Evolutionary conservation across 23 red algal species (phyloP), one percentile per base, ranked within the genome.

Genomic region (Chondrus crispus): DNA sequence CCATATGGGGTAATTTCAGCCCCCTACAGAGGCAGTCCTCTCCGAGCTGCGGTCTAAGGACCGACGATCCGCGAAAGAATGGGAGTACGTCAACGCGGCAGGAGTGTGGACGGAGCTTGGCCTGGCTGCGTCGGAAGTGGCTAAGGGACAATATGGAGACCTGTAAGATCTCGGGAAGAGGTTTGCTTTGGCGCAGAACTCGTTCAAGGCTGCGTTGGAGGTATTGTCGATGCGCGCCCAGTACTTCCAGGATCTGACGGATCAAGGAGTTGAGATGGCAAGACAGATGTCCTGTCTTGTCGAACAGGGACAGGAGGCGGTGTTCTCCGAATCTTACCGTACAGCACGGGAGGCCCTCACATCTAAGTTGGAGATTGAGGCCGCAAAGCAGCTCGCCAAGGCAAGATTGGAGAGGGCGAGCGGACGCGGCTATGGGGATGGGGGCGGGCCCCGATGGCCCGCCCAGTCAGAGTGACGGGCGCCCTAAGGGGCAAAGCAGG

Each of bases 81-180:
- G 77, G 77, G 77, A 82, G 77, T 82, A 82, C 46, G 30, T 54
- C 19, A 82, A 54, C 51, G 77, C 77, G 13, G 77, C 77, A 6
- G 77, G 77, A 5, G 77, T 82, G 4, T 82, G 43, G 77, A 60
- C 77, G 6, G 77, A 82, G 5, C 4, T 82, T 19, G 77, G 46
- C 9, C 26, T 54, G 5, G 28, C 46, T 44, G 46, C 77, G 43
- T 20, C 57, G 24, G 38, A n/a, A n/a, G 39, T 82, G 16, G 77
- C 40, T 14, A 53, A 39, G 19, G 28, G 4, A 7, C 14, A 39
- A 54, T 33, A 22, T 5, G 77, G 51, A n/a, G n/a, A n/a, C n/a
- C n/a, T n/a, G n/a, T n/a, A n/a, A n/a, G n/a, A n/a, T n/a, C n/a
- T n/a, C n/a, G n/a, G n/a, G n/a, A n/a, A n/a, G n/a, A n/a, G n/a